Base-by-base conservation (phyloP, 2,329 filamentous ascomycete genomes). In the Trichoderma gracile region DNA sequence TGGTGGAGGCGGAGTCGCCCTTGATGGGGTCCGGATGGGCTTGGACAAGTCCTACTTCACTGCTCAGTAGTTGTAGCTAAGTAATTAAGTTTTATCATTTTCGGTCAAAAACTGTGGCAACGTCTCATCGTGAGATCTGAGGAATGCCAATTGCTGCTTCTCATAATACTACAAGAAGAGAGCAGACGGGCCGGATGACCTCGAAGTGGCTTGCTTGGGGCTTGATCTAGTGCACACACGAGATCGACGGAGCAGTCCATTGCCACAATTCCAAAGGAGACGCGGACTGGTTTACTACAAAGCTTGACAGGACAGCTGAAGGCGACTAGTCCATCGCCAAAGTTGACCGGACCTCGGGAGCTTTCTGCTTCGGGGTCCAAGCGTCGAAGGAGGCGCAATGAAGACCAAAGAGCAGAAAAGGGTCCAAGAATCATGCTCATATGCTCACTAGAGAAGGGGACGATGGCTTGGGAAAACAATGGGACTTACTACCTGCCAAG, bases 1-100 rank as follows among this genome's bases (percentile, higher is more conserved):
- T 62, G 59, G 33, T 62, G 59, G 59, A 62, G 59, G 59, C 59
- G 59, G 47, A 62, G 49, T 62, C 49, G 33, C 40, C 25, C 38
- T 46, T 42, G 30, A 38, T 62, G 58, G 43, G 49, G 47, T 62
- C 40, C 15, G 49, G 47, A 33, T 27, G 14, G n/a, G 21, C n/a
- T 45, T 54, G 40, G 15, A 23, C 46, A 38, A 46, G 25, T 15
- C 9, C 30, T 33, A 33, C 30, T 10, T 10, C 30, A 33, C 30
- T 33, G 30, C 30, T 33, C 30, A 33, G 30, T 33, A 33, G 8
- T 8, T 9, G 10, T 33, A 33, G 10, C 46, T 61, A 19, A 19
- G 40, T 17, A 46, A 52, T 62, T 62, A 40, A 62, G 49, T 62
- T 62, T 54, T 23, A 45, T 54, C 17, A 25, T 33, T 38, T 42